phyloP scores from a whole-genome alignment of 306 rosid species.

The Cicer yamashitae region DNA sequence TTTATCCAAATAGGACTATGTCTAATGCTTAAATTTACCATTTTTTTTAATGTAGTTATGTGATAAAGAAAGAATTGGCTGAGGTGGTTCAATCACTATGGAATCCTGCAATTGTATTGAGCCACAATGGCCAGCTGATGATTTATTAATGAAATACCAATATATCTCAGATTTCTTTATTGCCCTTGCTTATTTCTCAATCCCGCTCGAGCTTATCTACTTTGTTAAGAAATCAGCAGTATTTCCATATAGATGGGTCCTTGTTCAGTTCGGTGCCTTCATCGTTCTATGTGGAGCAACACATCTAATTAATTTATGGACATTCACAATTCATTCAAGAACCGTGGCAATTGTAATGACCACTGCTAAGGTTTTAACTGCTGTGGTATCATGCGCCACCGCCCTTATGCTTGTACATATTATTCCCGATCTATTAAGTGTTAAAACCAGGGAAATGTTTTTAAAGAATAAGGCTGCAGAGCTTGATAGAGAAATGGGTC shows the following conservation, averaged over 20 bases:
- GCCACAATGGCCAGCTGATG: conserved; percentile 74
- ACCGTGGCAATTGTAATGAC: conserved; percentile 79
- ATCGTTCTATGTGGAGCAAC: conserved; percentile 88
- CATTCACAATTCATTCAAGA: conserved; percentile 64
- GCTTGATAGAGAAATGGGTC: conserved; percentile 85
- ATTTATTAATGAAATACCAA: conserved; percentile 75
- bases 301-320: conserved; percentile 78
- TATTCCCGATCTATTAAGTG: conserved; percentile 82
- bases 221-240: conserved; percentile 83
- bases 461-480: conserved; percentile 85
- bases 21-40: conserved; percentile 29
- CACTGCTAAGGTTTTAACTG: conserved; percentile 74
- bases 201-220: conserved; percentile 80
- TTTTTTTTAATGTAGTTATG: conserved; percentile 49
- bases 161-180: conserved; percentile 80
- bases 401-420: conserved; percentile 86
- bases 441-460: conserved; percentile 72
- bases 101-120: conserved; percentile 76
- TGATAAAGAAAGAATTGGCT: conserved; percentile 43
- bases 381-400: conserved; percentile 79
- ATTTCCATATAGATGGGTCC: conserved; percentile 85
- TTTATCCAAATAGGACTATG: too few species aligned
- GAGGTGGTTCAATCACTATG: conserved; percentile 57
- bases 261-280: conserved; percentile 88
- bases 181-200: conserved; percentile 80